Evolutionary conservation across 2,329 filamentous ascomycete species (phyloP), one percentile per base, ranked within the genome.

Genomic region (Parascedosporium putredinis): DNA sequence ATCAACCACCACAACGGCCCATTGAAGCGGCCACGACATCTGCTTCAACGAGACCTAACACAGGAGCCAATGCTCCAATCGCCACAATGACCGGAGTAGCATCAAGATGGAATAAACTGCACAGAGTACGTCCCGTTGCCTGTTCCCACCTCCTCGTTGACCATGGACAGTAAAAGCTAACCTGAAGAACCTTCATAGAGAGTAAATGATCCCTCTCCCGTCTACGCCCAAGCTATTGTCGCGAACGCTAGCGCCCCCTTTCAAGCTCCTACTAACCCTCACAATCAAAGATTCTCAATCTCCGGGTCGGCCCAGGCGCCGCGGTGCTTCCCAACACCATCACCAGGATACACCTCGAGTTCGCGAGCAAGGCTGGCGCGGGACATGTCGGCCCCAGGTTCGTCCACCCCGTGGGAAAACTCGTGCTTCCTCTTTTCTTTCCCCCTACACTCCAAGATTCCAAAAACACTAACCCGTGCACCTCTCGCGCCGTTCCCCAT

Each of bases 251-350:
- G 20, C 46, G 31, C 18, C 49, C 56, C 3, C 20, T 3, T 18
- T 10, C 53, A 56, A 44, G 27, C 48, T 33, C 18, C 45, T 53
- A 50, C 51, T 55, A 18, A 40, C 40, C 10, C 29, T 31, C 6
- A n/a, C 8, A 16, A 46, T 23, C 29, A 22, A 45, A 93, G 85
- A 72, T 94, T 47, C 75, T 93, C 55, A 72, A 75, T 60, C 73
- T 97, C 66, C 81, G 84, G 63, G 74, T 85, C 63, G 93, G 91
- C 52, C 83, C 86, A 25, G 93, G 91, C 51, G 89, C 93, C 40
- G 84, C 87, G 18, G 72, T 88, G 56, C 74, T 98, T 22, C 88
- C 91, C 0, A 74, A 81, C 25, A 79, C 88, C 60, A 79, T 94
- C 49, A 81, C 83, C 43, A 76, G 79, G 62, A 83, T 93, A 70